phyloP scores from a whole-genome alignment of 2,329 filamentous ascomycete species.

The Sarocladium brachiariae region DNA sequence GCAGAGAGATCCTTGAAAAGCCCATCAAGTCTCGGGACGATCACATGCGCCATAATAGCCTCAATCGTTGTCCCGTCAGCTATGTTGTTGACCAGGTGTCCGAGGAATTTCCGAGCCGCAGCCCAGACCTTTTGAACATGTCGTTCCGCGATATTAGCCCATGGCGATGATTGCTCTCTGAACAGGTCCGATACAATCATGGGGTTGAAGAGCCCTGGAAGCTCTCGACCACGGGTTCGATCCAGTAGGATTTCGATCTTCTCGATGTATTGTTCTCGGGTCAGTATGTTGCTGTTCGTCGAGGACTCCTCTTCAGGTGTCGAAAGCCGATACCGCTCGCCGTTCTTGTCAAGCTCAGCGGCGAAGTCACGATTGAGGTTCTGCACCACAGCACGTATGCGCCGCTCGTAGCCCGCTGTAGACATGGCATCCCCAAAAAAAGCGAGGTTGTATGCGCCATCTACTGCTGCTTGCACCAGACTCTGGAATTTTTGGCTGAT shows the following conservation, averaged over 20 bases:
- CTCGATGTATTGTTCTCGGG: conserved; percentile 17
- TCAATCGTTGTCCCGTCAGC: too few relatives aligned
- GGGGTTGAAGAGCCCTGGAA: conserved; percentile 56
- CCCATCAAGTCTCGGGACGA: too few relatives aligned
- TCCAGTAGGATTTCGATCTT: conserved; percentile 17
- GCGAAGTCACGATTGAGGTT: neutral
- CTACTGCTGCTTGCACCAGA: conserved; percentile 36
- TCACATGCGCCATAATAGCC: too few relatives aligned
- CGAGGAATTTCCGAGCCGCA: too few relatives aligned
- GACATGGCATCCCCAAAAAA: conserved; percentile 42
- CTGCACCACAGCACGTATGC: conserved; percentile 49
- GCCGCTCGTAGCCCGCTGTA: conserved; percentile 28
- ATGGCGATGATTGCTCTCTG: conserved; percentile 47
- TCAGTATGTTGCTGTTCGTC: too few relatives aligned
- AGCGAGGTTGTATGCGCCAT: conserved; percentile 43
- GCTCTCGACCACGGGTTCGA: conserved; percentile 35
- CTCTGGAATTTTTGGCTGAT: conserved; percentile 37
- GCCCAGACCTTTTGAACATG: too few relatives aligned
- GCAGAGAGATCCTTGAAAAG: too few relatives aligned
- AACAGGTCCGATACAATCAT: conserved; percentile 54
- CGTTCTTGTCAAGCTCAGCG: too few relatives aligned
- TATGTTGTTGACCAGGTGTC: too few relatives aligned
- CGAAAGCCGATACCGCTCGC: too few relatives aligned
- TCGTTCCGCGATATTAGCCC: conserved; percentile 45
- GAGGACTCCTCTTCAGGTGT: too few relatives aligned